Conservation (phyloP, 2,329 filamentous ascomycete genomes). For the Hypomyces perniciosus region DNA sequence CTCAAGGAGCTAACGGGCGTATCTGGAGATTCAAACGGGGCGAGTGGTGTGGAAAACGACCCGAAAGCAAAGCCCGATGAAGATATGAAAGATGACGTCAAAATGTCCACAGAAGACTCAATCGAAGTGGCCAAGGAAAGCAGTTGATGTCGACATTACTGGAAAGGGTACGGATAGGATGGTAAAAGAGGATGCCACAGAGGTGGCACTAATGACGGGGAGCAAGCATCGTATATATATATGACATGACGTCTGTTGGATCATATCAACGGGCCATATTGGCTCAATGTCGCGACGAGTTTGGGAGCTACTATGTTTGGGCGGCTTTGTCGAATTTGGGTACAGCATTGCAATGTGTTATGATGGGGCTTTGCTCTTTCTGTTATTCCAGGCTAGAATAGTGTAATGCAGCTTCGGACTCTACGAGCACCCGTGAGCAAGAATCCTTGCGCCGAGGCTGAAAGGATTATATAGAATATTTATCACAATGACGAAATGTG, state of each 20-base stretch:
- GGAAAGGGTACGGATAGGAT: neutral
- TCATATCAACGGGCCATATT: neutral
- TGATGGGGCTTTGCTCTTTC: neutral
- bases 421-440: neutral
- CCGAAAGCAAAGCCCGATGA: neutral
- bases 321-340: neutral
- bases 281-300: neutral
- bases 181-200: neutral
- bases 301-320: constrained; percentile 4
- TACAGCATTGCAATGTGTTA: neutral
- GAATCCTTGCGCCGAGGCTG: neutral
- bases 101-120: neutral
- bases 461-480: neutral
- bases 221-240: neutral
- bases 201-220: constrained; percentile 1
- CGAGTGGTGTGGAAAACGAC: neutral
- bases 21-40: neutral
- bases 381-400: constrained; percentile 3
- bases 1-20: constrained; percentile 23
- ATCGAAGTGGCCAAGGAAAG: neutral
- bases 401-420: constrained; percentile 9
- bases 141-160: constrained; percentile 1
- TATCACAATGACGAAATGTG: neutral
- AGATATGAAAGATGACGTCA: neutral
- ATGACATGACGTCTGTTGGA: neutral